Percentiles rank a stretch among this genome's conserved stretches.
phyloP scores from a whole-genome alignment of 306 rosid species.

The Gillenia trifoliata region DNA sequence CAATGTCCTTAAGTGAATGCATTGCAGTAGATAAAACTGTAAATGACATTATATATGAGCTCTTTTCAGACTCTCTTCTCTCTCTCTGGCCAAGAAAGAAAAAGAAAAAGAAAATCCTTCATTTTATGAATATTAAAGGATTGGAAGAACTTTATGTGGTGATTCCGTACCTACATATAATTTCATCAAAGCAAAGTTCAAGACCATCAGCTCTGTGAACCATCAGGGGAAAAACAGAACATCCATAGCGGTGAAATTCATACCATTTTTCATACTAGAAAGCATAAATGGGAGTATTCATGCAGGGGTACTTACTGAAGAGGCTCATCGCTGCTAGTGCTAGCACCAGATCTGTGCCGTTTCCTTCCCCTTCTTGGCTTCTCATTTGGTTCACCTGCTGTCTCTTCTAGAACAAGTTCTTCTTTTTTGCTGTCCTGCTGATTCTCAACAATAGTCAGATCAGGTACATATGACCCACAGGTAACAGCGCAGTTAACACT shows the following conservation, averaged over 20 bases:
- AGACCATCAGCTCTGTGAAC: background rate
- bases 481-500: background rate
- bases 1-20: background rate
- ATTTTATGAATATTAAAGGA: background rate
- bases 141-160: background rate
- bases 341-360: background rate
- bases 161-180: background rate
- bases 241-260: background rate
- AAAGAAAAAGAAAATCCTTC: background rate
- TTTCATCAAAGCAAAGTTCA: background rate
- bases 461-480: background rate
- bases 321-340: background rate
- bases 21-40: background rate
- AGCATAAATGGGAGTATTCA: background rate
- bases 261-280: background rate
- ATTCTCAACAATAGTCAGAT: background rate
- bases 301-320: background rate
- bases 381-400: background rate
- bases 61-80: background rate
- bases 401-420: background rate
- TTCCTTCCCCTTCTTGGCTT: background rate
- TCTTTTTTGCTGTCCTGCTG: background rate
- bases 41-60: background rate
- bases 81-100: background rate
- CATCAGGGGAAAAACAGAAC: background rate